Conservation (phyloP, 1,284 basidiomycete species). For the Cutaneotrichosporon daszewskae region DNA sequence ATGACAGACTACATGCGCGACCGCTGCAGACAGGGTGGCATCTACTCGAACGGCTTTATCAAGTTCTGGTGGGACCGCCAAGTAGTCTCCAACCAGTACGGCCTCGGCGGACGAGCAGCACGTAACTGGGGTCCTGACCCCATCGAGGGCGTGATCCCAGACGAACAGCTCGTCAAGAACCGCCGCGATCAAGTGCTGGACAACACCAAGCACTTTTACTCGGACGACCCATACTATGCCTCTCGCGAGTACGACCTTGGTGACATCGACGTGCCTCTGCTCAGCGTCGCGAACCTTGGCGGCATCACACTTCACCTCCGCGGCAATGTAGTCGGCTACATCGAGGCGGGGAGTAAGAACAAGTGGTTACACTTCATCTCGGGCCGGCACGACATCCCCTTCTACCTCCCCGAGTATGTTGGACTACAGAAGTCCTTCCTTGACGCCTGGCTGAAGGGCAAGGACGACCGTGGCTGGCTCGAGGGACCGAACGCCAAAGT, state of each 20-base stretch:
- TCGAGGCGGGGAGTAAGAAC: constrained; percentile 32
- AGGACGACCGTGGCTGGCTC: constrained; percentile 29
- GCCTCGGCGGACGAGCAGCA: constrained; percentile 19
- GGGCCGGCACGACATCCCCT: constrained; percentile 41
- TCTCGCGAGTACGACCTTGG: constrained; percentile 31
- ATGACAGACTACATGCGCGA: constrained; percentile 44
- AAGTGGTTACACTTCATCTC: constrained; percentile 44
- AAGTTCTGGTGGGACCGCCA: constrained; percentile 37
- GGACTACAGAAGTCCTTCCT: constrained; percentile 37
- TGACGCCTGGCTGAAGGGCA: constrained; percentile 32
- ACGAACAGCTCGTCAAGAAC: constrained; percentile 29
- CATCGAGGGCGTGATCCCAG: constrained; percentile 29
- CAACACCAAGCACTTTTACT: constrained; percentile 22
- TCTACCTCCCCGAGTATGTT: constrained; percentile 36
- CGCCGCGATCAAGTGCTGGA: constrained; percentile 35
- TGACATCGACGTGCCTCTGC: constrained; percentile 36
- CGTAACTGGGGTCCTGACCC: constrained; percentile 24
- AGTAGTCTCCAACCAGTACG: constrained; percentile 38
- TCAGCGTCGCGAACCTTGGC: constrained; percentile 42
- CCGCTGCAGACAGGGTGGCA: constrained; percentile 37
- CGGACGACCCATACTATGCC: constrained; percentile 34
- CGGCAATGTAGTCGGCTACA: constrained; percentile 40
- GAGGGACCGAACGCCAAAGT: constrained; percentile 32
- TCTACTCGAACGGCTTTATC: constrained; percentile 36
- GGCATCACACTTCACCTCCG: constrained; percentile 39